Evolutionary conservation across 192 early-diverging fungal species (phyloP), one percentile per base, ranked within the genome.

Genomic region (Linnemannia elongata): DNA sequence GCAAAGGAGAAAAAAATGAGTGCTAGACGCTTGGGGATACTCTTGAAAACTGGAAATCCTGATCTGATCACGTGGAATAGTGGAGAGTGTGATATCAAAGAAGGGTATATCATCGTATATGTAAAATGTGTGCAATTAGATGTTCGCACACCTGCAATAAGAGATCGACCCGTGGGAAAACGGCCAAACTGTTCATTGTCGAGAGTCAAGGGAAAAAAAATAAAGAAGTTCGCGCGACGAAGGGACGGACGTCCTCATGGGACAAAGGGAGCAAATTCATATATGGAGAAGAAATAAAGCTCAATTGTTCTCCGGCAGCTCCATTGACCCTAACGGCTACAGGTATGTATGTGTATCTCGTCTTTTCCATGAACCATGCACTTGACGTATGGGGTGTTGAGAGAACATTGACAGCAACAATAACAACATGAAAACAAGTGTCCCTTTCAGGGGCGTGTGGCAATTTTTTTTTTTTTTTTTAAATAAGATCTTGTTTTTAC

Each of bases 401-500:
- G 18, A 57, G 24, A 57, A n/a, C 54, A 55, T 7, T 3, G n/a
- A 57, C n/a, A 57, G 27, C n/a, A 57, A 27, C 24, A 57, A 1
- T 6, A 57, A 9, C 5, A 27, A 57, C 24, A 6, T 27, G 24
- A 27, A 18, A 9, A 12, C 60, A 33, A 66, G 9, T 66, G 30
- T 12, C 12, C 30, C 60, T 6, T 27, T 66, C 60, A 6, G 9
- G 13, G 35, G 60, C 60, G 18, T 45, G 57, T n/a, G n/a, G 57
- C 57, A 60, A 27, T 60, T 60, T 60, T 60, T 57, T n/a, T 79
- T 82, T 60, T 74, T 42, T 68, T 1, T 49, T 42, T 33, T 30
- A 24, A 15, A n/a, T n/a, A n/a, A n/a, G n/a, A n/a, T 17, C 30
- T 20, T 69, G 42, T 20, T n/a, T 69, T 55, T 75, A 5, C 76